Conservation (phyloP, 805 yeast genomes). For the Sungouiella thailandica region DNA sequence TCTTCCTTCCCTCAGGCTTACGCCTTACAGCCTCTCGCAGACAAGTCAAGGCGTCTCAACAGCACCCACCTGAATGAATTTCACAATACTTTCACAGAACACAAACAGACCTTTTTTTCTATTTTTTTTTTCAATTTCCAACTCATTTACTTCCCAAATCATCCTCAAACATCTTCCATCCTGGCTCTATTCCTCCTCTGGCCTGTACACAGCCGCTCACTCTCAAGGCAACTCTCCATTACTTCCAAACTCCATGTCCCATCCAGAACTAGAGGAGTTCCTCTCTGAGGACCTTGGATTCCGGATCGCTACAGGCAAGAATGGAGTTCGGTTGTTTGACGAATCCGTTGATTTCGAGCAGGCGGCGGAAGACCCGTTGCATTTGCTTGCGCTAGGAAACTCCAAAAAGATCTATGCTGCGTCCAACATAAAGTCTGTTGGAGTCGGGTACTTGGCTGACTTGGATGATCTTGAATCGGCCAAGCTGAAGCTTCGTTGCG, state of each 20-base stretch:
- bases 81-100: too few species aligned
- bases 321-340: constrained; percentile 23
- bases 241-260: constrained; percentile 1
- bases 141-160: neutral
- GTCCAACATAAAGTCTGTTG: constrained; percentile 29
- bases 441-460: constrained; percentile 28
- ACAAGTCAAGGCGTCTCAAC: too few species aligned
- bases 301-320: constrained; percentile 31
- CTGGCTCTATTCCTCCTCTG: too few species aligned
- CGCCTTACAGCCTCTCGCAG: too few species aligned
- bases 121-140: neutral
- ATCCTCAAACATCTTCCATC: too few species aligned
- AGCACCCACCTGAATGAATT: too few species aligned
- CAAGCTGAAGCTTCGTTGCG: constrained; percentile 2
- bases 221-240: neutral
- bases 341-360: constrained; percentile 26
- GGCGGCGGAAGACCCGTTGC: constrained; percentile 11
- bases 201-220: too few species aligned
- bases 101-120: too few species aligned
- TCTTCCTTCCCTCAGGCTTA: neutral
- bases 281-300: constrained; percentile 43
- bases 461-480: constrained; percentile 21
- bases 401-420: constrained; percentile 29
- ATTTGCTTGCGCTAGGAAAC: constrained; percentile 35
- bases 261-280: constrained; percentile 10